Evolutionary conservation across 805 yeast genomes (phyloP).

Genomic region (Wickerhamomyces alni): DNA sequence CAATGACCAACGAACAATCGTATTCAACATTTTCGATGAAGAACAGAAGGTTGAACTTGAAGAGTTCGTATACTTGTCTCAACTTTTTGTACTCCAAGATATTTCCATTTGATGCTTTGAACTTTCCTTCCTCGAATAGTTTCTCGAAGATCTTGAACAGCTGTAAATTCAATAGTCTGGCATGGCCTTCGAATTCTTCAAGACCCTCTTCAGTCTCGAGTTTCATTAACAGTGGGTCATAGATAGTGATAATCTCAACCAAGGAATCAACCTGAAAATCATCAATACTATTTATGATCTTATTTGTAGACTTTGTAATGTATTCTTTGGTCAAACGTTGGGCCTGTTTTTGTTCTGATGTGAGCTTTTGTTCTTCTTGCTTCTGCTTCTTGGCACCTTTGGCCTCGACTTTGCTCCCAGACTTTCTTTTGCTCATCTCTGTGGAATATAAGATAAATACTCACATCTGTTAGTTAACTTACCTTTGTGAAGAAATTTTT

Average conservation of each 20-base stretch:
- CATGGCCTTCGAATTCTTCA: constrained; percentile 12
- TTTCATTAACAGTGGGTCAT: constrained; percentile 17
- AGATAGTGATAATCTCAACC: constrained; percentile 8
- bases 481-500: constrained; percentile 1
- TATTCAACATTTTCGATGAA: constrained; percentile 34
- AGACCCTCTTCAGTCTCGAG: constrained; percentile 15
- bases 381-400: not conserved
- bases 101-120: constrained; percentile 29
- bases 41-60: constrained; percentile 37
- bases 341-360: constrained; percentile 4
- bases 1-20: constrained; percentile 44
- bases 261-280: constrained; percentile 6
- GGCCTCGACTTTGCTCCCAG: not conserved
- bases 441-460: no score
- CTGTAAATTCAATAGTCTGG: constrained; percentile 17
- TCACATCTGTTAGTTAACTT: no score
- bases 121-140: constrained; percentile 10
- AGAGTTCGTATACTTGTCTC: constrained; percentile 48
- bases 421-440: constrained; percentile 12
- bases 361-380: not conserved
- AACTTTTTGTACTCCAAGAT: constrained; percentile 58
- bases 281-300: constrained; percentile 6
- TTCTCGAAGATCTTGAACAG: constrained; percentile 19
- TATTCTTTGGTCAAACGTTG: constrained; percentile 7
- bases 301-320: constrained; percentile 8